These are phyloP conservation scores for Claviceps arundinis DNA, from an alignment of 2,329 filamentous ascomycete species.

Conservation along the genomic window DNA sequence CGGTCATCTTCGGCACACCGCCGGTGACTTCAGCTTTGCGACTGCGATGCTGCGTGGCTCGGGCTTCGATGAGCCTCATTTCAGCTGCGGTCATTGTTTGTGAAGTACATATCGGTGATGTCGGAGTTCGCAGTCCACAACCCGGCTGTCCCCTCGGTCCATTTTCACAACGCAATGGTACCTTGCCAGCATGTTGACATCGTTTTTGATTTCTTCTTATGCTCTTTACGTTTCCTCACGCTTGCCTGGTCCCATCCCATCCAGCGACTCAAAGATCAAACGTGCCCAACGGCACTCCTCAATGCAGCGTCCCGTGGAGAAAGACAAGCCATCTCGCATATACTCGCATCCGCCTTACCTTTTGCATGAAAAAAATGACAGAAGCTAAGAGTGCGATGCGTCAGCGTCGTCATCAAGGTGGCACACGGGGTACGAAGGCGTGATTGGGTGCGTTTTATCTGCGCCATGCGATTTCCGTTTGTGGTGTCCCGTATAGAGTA, in stretches of 20 bases:
- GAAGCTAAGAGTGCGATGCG: background rate
- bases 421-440: background rate
- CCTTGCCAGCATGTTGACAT: background rate
- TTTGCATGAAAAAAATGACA: background rate
- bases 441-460: background rate
- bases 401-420: background rate
- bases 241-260: background rate
- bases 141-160: too few species aligned
- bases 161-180: too few species aligned
- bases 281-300: background rate
- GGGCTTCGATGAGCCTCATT: too few species aligned
- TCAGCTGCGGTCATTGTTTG: too few species aligned
- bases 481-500: background rate
- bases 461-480: background rate
- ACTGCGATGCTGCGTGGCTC: too few species aligned
- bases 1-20: too few species aligned
- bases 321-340: background rate
- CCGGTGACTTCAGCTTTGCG: too few species aligned
- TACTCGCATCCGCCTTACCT: background rate
- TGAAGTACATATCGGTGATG: too few species aligned
- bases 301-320: too few species aligned
- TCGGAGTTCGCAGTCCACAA: too few species aligned
- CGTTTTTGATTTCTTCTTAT: background rate
- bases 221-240: background rate
- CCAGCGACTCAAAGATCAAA: background rate